A percentile compares a stretch with the other conserved stretches of the same genome.
Conservation (phyloP, 2,329 filamentous ascomycete species). For the Colletotrichum euphorbiae region DNA sequence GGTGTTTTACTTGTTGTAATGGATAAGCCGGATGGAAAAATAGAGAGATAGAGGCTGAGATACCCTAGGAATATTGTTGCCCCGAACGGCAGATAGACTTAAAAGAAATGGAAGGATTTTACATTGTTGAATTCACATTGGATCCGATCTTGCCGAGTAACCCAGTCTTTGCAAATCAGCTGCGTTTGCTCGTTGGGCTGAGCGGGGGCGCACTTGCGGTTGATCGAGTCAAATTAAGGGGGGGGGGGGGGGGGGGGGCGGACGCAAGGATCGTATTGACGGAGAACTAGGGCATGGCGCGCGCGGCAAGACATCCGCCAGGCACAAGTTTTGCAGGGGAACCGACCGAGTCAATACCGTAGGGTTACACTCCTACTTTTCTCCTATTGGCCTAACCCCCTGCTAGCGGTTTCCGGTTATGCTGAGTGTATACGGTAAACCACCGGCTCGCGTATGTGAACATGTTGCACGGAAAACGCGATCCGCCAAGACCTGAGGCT, state of each 20-base stretch:
- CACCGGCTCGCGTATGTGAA: constrained; percentile 8
- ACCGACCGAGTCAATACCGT: neutral
- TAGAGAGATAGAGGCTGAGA: constrained; percentile 14
- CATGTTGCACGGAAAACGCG: neutral
- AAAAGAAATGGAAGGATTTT: neutral
- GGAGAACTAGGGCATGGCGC: neutral
- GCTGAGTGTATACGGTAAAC: too few species aligned
- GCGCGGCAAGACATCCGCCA: too few species aligned
- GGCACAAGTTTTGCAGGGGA: too few species aligned
- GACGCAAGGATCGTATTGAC: neutral
- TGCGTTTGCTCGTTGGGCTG: neutral
- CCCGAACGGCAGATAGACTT: neutral
- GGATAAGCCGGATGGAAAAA: neutral
- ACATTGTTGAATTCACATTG: neutral
- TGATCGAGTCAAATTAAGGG: neutral
- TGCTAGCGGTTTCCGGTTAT: too few species aligned
- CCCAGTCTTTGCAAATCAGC: too few species aligned
- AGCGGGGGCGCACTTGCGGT: constrained; percentile 4
- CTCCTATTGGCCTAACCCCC: too few species aligned
- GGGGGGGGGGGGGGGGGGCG: too few species aligned
- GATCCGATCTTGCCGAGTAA: neutral
- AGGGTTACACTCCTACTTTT: too few species aligned
- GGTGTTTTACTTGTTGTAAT: constrained; percentile 4
- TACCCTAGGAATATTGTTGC: neutral
- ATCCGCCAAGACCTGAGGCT: constrained; percentile 2